phyloP scores from a whole-genome alignment of 176 grass and related monocot genomes.

The Elymus sibiricus region DNA sequence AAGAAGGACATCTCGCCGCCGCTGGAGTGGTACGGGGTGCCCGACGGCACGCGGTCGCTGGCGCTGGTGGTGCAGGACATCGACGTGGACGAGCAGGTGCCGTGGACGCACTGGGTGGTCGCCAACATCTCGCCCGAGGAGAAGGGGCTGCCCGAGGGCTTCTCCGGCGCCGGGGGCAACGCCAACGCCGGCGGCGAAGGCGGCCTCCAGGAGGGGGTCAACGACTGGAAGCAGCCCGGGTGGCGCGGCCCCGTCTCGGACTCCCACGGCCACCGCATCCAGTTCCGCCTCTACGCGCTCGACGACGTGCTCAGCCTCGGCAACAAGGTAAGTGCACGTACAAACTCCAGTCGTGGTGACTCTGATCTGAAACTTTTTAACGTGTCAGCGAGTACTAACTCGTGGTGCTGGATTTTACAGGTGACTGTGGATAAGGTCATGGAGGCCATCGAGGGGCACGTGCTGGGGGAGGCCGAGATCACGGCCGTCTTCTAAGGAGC shows the following conservation, averaged over 20 bases:
- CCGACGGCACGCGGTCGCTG: constrained; percentile 58
- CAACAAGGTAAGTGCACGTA: constrained; percentile 45
- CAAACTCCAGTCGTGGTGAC: neutral
- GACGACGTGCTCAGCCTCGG: constrained; percentile 66
- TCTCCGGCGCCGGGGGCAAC: constrained; percentile 42
- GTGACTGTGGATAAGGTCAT: constrained; percentile 71
- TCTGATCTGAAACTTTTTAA: neutral
- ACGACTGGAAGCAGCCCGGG: constrained; percentile 83
- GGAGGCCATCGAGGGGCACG: constrained; percentile 67
- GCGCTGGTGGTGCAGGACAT: constrained; percentile 76
- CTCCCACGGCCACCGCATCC: constrained; percentile 54
- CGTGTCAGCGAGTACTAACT: neutral
- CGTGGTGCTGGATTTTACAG: constrained; percentile 3
- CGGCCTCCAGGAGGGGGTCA: constrained; percentile 74
- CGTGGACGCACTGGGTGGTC: constrained; percentile 96
- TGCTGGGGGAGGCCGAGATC: constrained; percentile 68
- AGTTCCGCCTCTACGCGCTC: constrained; percentile 78
- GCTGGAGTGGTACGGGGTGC: constrained; percentile 93
- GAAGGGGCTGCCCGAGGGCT: constrained; percentile 73
- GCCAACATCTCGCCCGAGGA: constrained; percentile 58
- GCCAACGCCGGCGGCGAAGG: constrained; percentile 1
- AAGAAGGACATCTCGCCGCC: constrained; percentile 83
- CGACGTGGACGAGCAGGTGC: constrained; percentile 51
- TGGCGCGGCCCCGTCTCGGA: constrained; percentile 65
- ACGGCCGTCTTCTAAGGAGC: constrained; percentile 43